Percentiles rank a stretch among this genome's conserved stretches.
Evolutionary conservation across 2,329 filamentous ascomycete species (phyloP).

Genomic region (Juglanconis sp.): DNA sequence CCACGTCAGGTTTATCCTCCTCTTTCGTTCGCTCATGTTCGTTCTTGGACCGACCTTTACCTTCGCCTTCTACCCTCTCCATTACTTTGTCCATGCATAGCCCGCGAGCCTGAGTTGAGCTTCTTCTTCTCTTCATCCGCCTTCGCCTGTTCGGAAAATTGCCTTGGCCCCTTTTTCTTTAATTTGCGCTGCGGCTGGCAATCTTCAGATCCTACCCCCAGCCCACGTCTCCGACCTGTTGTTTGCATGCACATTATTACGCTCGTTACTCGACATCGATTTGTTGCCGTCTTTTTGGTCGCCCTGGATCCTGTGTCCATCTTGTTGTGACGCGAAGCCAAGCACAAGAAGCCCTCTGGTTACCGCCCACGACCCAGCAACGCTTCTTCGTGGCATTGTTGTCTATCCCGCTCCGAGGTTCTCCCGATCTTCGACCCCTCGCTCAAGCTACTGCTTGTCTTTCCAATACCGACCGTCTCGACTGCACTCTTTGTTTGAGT

Average conservation of each 20-base stretch:
- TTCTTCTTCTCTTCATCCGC: slow-evolving; percentile 19
- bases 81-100: slow-evolving; percentile 15
- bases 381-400: slow-evolving; percentile 15
- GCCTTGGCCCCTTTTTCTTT: slow-evolving; percentile 1
- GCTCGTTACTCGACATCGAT: slow-evolving; percentile 19
- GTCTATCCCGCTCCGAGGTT: slow-evolving; percentile 6
- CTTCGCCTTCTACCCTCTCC: slow-evolving; percentile 15
- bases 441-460: slow-evolving; percentile 9
- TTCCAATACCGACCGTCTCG: slow-evolving; percentile 10
- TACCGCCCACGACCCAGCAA: neutral
- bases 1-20: slow-evolving; percentile 21
- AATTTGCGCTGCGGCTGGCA: slow-evolving; percentile 11
- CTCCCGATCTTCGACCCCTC: slow-evolving; percentile 1
- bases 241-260: slow-evolving; percentile 11
- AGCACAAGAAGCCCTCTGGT: neutral
- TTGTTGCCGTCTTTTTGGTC: slow-evolving; percentile 11
- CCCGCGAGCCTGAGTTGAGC: slow-evolving; percentile 16
- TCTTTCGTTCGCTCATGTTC: slow-evolving; percentile 23
- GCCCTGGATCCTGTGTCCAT: slow-evolving; percentile 1
- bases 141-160: neutral
- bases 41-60: slow-evolving; percentile 25
- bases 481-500: slow-evolving; percentile 14
- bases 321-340: slow-evolving; percentile 3
- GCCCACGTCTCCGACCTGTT: slow-evolving; percentile 9
- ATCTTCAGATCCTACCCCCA: neutral